Percentiles rank a stretch among this genome's conserved stretches.
phyloP scores from a whole-genome alignment of 331 rosid genomes.

The Malus hybrid region DNA sequence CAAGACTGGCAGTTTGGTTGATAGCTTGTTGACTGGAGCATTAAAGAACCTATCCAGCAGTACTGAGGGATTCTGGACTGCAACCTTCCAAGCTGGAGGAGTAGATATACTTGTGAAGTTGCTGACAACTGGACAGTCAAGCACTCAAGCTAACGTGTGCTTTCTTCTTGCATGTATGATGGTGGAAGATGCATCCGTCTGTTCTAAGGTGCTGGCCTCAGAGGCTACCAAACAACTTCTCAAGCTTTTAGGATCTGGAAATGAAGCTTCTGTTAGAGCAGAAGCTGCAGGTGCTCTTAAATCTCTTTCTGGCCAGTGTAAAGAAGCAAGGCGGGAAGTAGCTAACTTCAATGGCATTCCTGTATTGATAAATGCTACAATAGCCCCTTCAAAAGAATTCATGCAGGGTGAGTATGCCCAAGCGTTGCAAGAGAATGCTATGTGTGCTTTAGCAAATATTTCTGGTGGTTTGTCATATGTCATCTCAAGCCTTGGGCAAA shows the following conservation, averaged over 20 bases:
- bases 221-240: conserved; percentile 85
- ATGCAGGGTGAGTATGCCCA: conserved; percentile 99
- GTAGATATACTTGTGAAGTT: conserved; percentile 84
- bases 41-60: conserved; percentile 79
- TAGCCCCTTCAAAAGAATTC: conserved; percentile 98
- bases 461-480: conserved; percentile 96
- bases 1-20: conserved; percentile 72
- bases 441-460: conserved; percentile 97
- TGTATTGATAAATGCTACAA: conserved; percentile 90
- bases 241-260: conserved; percentile 87
- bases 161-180: conserved; percentile 77
- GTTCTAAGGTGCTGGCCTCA: conserved; percentile 70
- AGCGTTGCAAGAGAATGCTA: conserved; percentile 97
- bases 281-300: conserved; percentile 98
- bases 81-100: conserved; percentile 83
- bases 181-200: conserved; percentile 90
- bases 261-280: conserved; percentile 88
- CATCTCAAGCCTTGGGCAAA: conserved; percentile 95
- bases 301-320: conserved; percentile 85
- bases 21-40: conserved; percentile 85
- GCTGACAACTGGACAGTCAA: conserved; percentile 65
- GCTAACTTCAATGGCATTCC: conserved; percentile 87
- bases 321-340: conserved; percentile 91
- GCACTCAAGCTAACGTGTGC: conserved; percentile 84
- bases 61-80: conserved; percentile 97